Evolutionary conservation across 306 rosid species (phyloP).

Genomic region (Fagus crenata): DNA sequence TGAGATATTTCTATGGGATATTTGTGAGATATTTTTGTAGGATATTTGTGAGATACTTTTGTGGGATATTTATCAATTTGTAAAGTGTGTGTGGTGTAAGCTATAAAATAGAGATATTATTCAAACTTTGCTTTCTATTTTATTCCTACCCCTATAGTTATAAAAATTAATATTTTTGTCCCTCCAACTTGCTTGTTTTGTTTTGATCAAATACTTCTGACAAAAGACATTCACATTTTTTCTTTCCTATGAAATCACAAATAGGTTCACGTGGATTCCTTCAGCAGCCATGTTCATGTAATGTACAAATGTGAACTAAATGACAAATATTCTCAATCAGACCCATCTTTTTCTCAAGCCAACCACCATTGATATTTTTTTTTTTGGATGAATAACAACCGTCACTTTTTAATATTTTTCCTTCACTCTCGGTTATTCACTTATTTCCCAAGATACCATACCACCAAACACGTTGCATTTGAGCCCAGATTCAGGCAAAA

Average conservation of each 20-base stretch:
- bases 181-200: no score
- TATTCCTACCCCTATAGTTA: no score
- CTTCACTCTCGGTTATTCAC: neutral
- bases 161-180: no score
- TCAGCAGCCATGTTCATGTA: conserved; percentile 42
- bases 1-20: no score
- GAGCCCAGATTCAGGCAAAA: neutral
- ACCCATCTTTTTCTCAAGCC: conserved; percentile 27
- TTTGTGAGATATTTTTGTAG: no score
- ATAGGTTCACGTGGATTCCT: conserved; percentile 34
- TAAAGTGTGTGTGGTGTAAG: no score
- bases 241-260: neutral
- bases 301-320: conserved; percentile 22
- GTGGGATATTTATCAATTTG: no score
- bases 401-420: conserved; percentile 18
- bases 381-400: neutral
- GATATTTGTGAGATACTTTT: no score
- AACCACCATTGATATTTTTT: neutral
- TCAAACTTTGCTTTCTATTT: no score
- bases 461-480: no score
- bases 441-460: neutral
- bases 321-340: conserved; percentile 46
- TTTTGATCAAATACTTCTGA: no score
- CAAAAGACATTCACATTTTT: neutral
- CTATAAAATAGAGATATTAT: no score